Conservation (phyloP, 495 filamentous ascomycete genomes). For the Aspergillus campestris region DNA sequence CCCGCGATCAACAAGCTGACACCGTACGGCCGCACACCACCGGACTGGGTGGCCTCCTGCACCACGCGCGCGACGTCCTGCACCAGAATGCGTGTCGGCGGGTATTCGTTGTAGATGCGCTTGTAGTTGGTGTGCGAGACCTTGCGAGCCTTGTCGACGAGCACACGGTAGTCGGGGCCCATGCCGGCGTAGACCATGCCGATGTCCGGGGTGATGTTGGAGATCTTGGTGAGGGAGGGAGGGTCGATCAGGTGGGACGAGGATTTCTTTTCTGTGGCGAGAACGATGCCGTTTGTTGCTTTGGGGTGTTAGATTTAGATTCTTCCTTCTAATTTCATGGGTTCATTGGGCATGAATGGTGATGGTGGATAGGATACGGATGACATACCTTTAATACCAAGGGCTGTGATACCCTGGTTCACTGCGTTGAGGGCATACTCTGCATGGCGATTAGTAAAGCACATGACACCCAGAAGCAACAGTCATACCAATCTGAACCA, state of each 20-base stretch:
- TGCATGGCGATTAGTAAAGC: conserved; percentile 29
- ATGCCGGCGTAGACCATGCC: conserved; percentile 99
- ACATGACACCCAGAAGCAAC: neutral
- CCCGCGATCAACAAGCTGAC: conserved; percentile 92
- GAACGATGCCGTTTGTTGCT: conserved; percentile 98
- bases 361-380: neutral
- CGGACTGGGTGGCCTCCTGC: conserved; percentile 97
- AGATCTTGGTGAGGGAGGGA: conserved; percentile 92
- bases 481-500: conserved; percentile 60
- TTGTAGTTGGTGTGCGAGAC: conserved; percentile 99
- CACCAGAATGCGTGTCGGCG: conserved; percentile 94
- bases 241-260: conserved; percentile 92
- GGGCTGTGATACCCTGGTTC: conserved; percentile 96
- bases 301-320: neutral
- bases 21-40: conserved; percentile 96
- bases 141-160: conserved; percentile 96
- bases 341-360: too few species aligned
- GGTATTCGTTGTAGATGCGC: conserved; percentile 99
- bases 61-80: conserved; percentile 97
- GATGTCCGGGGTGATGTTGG: conserved; percentile 95
- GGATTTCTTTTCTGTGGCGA: conserved; percentile 99
- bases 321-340: too few species aligned
- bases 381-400: conserved; percentile 86
- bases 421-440: conserved; percentile 99
- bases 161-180: conserved; percentile 95